A percentile compares a stretch with the other conserved stretches of the same genome.
Evolutionary conservation across 352 stramenopile genomes (phyloP).

Genomic region (Globisporangium iwayamae): DNA sequence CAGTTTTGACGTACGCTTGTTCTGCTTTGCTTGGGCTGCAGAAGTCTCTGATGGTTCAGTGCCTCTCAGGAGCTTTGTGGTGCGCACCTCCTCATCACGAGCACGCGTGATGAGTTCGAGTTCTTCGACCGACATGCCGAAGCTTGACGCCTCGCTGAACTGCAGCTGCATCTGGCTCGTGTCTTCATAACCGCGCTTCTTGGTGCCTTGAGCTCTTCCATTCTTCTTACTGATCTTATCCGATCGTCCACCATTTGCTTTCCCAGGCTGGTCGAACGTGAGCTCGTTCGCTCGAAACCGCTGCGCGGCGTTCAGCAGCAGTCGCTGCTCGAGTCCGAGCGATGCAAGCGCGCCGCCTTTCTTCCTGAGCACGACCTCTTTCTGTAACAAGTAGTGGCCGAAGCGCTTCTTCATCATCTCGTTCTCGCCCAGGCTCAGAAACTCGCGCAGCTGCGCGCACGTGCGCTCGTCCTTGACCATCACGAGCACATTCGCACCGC

Average conservation of each 20-base stretch:
- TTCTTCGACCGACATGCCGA: conserved; percentile 68
- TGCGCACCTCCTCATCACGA: conserved; percentile 17
- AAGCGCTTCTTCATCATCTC: conserved; percentile 87
- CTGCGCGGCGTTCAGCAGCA: conserved; percentile 53
- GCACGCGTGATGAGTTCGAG: conserved; percentile 39
- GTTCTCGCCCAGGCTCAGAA: conserved; percentile 65
- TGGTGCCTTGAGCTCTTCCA: conserved; percentile 21
- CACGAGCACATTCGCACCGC: conserved; percentile 61
- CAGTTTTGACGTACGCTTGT: conserved; percentile 28
- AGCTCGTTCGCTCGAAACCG: conserved; percentile 46
- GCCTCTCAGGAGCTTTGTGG: conserved; percentile 18
- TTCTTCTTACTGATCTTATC: conserved; percentile 9
- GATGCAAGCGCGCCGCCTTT: conserved; percentile 38
- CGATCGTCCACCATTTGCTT: not conserved
- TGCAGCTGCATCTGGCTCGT: not conserved
- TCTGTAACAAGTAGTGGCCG: conserved; percentile 74
- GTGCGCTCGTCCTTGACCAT: conserved; percentile 90
- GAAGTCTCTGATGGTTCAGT: not conserved
- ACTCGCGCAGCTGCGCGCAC: conserved; percentile 77
- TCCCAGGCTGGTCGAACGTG: conserved; percentile 23
- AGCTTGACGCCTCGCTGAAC: conserved; percentile 56
- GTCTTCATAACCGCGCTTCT: conserved; percentile 20
- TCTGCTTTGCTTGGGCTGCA: not conserved
- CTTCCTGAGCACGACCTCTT: conserved; percentile 49
- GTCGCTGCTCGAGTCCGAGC: conserved; percentile 54